Evolutionary conservation across 176 grass and related monocot species (phyloP), one percentile per base, ranked within the genome.

Genomic region (Oropetium thomaeum): DNA sequence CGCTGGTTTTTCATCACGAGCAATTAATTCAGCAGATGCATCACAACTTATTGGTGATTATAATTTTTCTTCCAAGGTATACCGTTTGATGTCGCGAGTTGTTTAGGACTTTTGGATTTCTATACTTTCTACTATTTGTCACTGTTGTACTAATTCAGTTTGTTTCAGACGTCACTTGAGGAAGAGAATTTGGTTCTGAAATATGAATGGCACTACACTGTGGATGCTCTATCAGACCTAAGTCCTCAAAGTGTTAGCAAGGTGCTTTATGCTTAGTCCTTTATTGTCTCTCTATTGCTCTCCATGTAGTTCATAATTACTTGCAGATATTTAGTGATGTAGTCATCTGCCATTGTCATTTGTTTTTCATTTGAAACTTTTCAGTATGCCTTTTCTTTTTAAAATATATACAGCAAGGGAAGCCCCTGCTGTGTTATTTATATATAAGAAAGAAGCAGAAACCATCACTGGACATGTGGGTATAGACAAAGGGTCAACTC

Each of bases 171-270:
- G 43, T 73, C 86, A 39, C 67, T 66, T 47, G 86, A 91, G 77
- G 77, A 82, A 4, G 73, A 82, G 37, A 71, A 75, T 16, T 73
- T 74, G 55, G 78, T 67, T 67, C 45, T 86, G 11, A 72, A 74
- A 66, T 78, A 54, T 32, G 83, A 91, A 72, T 42, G 85, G 23
- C 86, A 84, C 68, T 97, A 82, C 78, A 89, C 86, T 35, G 85
- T 97, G 71, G 94, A 93, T 89, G 64, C 88, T 65, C 74, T 97
- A 67, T 84, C 90, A 76, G 74, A 91, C 80, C 78, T 97, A 65
- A 79, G 64, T 75, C 41, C 72, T 77, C 83, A 81, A 87, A 74
- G 39, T 69, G 69, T 61, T 59, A 43, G 44, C 26, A 83, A 93
- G 88, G 93, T 93, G 79, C 66, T 71, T 85, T 52, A 35, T 19